phyloP scores from a whole-genome alignment of 2,329 filamentous ascomycete genomes.

The Fusarium subtropicale region DNA sequence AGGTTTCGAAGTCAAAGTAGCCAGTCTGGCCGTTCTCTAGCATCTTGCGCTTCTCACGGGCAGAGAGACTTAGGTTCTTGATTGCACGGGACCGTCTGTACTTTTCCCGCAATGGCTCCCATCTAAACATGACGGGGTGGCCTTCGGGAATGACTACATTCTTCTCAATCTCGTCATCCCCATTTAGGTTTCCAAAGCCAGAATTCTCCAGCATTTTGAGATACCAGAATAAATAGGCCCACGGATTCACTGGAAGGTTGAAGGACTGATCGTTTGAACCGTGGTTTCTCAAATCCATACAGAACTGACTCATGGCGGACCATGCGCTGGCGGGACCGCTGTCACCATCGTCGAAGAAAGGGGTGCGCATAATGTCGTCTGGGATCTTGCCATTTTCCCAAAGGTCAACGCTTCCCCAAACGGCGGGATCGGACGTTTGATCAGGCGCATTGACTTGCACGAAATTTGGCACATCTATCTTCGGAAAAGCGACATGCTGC shows the following conservation, averaged over 20 bases:
- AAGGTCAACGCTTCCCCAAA: background rate
- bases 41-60: background rate
- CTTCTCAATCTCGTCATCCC: background rate
- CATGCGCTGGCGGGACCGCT: slow-evolving; percentile 8
- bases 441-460: background rate
- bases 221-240: slow-evolving; percentile 31
- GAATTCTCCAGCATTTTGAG: slow-evolving; percentile 13
- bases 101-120: background rate
- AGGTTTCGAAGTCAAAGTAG: slow-evolving; percentile 17
- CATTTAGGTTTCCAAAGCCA: background rate
- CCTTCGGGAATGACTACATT: background rate
- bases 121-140: background rate
- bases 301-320: background rate
- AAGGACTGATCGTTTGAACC: too few relatives aligned
- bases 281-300: too few relatives aligned
- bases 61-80: background rate
- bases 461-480: too few relatives aligned
- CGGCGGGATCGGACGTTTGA: too few relatives aligned
- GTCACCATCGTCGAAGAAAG: slow-evolving; percentile 22
- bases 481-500: too few relatives aligned
- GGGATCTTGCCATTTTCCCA: background rate
- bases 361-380: slow-evolving; percentile 8
- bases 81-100: background rate
- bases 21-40: background rate
- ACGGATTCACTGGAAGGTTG: background rate